Base-by-base conservation (phyloP, 768 basidiomycete species). In the Boletus rubroflammeus region DNA sequence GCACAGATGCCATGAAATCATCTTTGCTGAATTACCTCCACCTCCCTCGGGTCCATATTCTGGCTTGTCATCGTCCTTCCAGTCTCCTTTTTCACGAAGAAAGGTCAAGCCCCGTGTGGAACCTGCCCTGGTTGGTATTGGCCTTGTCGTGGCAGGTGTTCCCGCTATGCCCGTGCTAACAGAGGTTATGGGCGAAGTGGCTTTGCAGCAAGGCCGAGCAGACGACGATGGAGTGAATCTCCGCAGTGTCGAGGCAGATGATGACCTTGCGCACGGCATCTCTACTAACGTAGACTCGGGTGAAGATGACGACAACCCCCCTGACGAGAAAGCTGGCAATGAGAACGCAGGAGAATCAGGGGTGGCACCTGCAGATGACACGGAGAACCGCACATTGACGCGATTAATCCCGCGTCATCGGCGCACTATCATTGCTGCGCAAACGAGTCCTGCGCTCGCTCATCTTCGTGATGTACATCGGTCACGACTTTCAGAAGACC, bases 1-100 rank as follows among this genome's bases (percentile, higher is more conserved):
- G 54, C 90, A 90, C 68, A 82, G 82, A 68, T 95, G 95, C 65
- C 95, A 98, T 72, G 89, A 94, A 73, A 94, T 98, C 70, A 96
- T 99, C 64, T 99, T 97, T 68, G 85, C 85, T 44, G 92, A 98
- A 70, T 77, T 88, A 32, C 84, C 93, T 11, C 75, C 83, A 23
- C 81, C 86, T 8, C 73, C 79, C 11, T 72, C 78, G 10, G 77
- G 83, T 3, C 89, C 92, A 1, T 95, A 95, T 67, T 75, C 82
- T 14, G 76, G 79, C 8, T 69, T 88, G 60, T 74, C 72, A 62
- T 67, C 81, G 15, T 78, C 83, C 35, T 67, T 73, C 39, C 74
- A 74, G 25, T 73, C 79, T 17, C 80, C 78, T 34, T 78, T 83
- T 52, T 64, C 73, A 31, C 77, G 79, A 35, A 79, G 76, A 67